Evolutionary conservation across 805 yeast genomes (phyloP).

Genomic region (Lipomyces yamadae): DNA sequence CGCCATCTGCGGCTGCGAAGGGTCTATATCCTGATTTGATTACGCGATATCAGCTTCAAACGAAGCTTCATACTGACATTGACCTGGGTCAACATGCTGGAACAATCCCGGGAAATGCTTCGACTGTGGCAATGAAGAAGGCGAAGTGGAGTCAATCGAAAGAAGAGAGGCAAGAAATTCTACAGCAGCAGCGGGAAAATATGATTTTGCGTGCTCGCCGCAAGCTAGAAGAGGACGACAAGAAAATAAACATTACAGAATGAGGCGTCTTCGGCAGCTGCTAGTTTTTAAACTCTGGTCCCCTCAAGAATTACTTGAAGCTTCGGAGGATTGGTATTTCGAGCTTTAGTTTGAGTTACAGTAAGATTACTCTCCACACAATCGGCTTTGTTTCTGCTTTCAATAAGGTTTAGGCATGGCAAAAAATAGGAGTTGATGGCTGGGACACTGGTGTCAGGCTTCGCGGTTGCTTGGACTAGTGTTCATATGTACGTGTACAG

Average conservation of each 20-base stretch:
- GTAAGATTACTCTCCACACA: background rate
- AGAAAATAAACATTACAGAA: slow-evolving; percentile 3
- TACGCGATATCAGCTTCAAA: slow-evolving; percentile 29
- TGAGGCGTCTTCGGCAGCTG: background rate
- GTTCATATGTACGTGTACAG: background rate
- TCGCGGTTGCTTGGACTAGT: background rate
- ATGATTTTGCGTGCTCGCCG: slow-evolving; percentile 67
- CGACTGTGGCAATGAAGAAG: slow-evolving; percentile 24
- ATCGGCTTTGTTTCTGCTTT: background rate
- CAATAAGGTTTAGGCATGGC: background rate
- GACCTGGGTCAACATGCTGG: background rate
- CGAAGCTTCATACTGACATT: slow-evolving; percentile 17
- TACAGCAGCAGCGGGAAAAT: slow-evolving; percentile 57
- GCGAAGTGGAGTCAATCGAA: slow-evolving; percentile 52
- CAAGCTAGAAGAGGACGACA: slow-evolving; percentile 49
- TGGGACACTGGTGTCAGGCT: background rate
- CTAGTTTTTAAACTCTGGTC: no score
- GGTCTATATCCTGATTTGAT: slow-evolving; percentile 27
- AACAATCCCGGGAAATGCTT: background rate
- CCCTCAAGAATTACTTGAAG: background rate
- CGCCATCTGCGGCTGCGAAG: slow-evolving; percentile 33
- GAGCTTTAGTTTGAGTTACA: background rate
- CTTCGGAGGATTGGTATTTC: background rate
- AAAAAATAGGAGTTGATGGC: background rate
- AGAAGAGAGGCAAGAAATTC: slow-evolving; percentile 51